These are phyloP conservation scores for Emericellopsis atlantica DNA, from an alignment of 2,329 filamentous ascomycete genomes.

Conservation along the genomic window DNA sequence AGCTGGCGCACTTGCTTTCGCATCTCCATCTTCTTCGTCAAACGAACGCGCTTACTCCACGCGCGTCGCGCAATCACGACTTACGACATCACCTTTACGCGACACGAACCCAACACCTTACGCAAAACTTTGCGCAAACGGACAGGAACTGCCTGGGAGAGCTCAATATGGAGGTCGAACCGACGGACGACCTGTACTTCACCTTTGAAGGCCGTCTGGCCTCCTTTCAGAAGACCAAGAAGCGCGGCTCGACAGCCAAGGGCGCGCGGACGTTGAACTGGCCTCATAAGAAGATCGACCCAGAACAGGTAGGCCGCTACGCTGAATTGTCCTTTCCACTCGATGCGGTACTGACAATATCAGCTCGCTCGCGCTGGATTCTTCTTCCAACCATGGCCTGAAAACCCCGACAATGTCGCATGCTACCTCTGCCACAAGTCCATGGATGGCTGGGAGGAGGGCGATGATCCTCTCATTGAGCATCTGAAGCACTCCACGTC, in stretches of 20 bases:
- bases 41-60: too few species aligned
- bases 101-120: not conserved
- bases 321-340: conserved; percentile 1
- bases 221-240: conserved; percentile 64
- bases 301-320: conserved; percentile 13
- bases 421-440: conserved; percentile 81
- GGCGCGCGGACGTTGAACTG: conserved; percentile 51
- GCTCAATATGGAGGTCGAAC: conserved; percentile 17
- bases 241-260: conserved; percentile 52
- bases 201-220: conserved; percentile 66
- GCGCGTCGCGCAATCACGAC: too few species aligned
- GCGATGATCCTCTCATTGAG: conserved; percentile 72
- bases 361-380: conserved; percentile 88
- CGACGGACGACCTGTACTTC: conserved; percentile 33
- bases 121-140: not conserved
- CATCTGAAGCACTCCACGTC: conserved; percentile 71
- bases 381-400: conserved; percentile 66
- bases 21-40: too few species aligned
- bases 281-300: conserved; percentile 49
- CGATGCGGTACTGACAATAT: conserved; percentile 8
- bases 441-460: conserved; percentile 83
- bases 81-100: too few species aligned
- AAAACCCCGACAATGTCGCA: conserved; percentile 73
- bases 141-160: conserved; percentile 3
- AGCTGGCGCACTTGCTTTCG: too few species aligned